Evolutionary conservation across 75 land plant genomes (phyloP).

Genomic region (Ceratopteris richardii): DNA sequence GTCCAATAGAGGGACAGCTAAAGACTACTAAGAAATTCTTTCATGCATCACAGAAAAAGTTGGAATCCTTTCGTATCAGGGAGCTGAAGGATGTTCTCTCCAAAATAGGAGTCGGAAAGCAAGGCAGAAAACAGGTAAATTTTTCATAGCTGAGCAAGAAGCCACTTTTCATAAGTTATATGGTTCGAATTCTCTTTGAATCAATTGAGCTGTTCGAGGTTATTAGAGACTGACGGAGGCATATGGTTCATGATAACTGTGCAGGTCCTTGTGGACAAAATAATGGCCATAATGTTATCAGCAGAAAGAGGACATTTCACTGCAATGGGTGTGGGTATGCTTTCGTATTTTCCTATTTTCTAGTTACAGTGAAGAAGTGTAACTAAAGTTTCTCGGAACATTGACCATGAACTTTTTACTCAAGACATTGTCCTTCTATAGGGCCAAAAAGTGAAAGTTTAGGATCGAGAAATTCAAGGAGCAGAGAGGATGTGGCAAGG

Average conservation of each 20-base stretch:
- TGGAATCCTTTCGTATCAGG: constrained; percentile 44
- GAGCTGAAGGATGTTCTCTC: constrained; percentile 60
- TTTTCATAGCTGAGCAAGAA: no score
- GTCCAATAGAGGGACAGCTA: no score
- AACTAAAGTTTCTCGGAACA: background rate
- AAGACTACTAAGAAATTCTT: no score
- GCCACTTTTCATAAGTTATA: no score
- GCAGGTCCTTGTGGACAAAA: constrained; percentile 40
- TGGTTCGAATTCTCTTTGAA: no score
- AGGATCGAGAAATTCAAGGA: background rate
- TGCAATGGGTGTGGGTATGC: background rate
- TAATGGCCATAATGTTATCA: constrained; percentile 19
- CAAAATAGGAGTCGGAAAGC: constrained; percentile 43
- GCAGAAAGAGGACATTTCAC: constrained; percentile 6
- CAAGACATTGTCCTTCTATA: background rate
- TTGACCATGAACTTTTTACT: no score
- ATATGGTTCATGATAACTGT: no score
- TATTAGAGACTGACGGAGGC: no score
- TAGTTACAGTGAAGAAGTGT: background rate
- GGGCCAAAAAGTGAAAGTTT: constrained; percentile 3
- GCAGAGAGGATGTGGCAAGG: constrained; percentile 19
- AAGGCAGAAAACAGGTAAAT: constrained; percentile 59
- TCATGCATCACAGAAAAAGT: constrained; percentile 30
- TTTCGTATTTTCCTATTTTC: background rate
- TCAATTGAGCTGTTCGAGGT: no score